These are phyloP conservation scores for Eutrema heterophyllum DNA, from an alignment of 345 rosid species.

Conservation along the genomic window DNA sequence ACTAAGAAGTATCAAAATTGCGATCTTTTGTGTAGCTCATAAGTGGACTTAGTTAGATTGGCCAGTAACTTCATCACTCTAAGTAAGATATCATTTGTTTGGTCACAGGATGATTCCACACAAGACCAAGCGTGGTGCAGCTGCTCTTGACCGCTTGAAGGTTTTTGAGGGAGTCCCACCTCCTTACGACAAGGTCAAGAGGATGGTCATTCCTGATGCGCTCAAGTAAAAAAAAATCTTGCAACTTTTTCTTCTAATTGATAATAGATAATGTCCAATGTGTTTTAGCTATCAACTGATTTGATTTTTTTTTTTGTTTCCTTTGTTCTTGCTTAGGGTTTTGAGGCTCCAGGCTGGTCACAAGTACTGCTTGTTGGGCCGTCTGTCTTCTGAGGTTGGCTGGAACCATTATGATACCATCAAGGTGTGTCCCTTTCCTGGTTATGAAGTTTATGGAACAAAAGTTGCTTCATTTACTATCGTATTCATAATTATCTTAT, in stretches of 20 bases:
- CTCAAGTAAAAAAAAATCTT: conserved; percentile 48
- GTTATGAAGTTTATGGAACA: not conserved
- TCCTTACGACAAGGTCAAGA: conserved; percentile 76
- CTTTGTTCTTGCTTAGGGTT: conserved; percentile 43
- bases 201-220: conserved; percentile 92
- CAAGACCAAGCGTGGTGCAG: conserved; percentile 86
- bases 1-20: not conserved
- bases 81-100: not conserved
- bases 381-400: conserved; percentile 72
- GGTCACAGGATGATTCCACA: conserved; percentile 70
- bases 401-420: conserved; percentile 90
- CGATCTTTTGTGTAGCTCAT: not conserved
- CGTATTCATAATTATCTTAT: not conserved
- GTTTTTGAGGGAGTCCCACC: conserved; percentile 76
- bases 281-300: not conserved
- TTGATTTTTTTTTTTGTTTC: not conserved
- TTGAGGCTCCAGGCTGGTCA: conserved; percentile 90
- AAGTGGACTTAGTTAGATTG: not conserved
- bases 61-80: not conserved
- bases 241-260: not conserved
- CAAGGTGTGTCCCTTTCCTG: conserved; percentile 40
- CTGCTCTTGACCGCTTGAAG: conserved; percentile 75
- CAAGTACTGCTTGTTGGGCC: conserved; percentile 73
- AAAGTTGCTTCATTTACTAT: not conserved
- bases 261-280: not conserved